phyloP scores from a whole-genome alignment of 2,329 filamentous ascomycete species.

The Penicillium sclerotigenum region DNA sequence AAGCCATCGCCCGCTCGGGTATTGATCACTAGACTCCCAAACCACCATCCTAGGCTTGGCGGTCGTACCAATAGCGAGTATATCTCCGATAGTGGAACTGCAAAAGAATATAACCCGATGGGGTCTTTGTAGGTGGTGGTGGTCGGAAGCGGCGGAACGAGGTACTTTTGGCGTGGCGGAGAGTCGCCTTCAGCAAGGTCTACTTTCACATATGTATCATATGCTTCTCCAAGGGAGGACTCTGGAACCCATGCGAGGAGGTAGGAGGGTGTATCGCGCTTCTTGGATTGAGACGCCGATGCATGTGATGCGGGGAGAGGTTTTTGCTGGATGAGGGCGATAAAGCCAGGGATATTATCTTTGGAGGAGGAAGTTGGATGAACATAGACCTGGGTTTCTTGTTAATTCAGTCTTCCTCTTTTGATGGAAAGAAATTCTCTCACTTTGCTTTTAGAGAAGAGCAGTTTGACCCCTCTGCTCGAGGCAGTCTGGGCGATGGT shows the following conservation, averaged over 20 bases:
- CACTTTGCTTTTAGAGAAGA: constrained; percentile 96
- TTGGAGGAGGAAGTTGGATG: constrained; percentile 89
- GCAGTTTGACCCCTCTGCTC: constrained; percentile 81
- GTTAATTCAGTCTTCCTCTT: constrained; percentile 2
- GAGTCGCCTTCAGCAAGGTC: constrained; percentile 79
- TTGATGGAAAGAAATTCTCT: constrained; percentile 20
- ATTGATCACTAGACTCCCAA: constrained; percentile 92
- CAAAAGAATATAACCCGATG: constrained; percentile 81
- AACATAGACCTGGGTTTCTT: constrained; percentile 71
- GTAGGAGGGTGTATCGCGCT: constrained; percentile 63
- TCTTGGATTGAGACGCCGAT: constrained; percentile 42
- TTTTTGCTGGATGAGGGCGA: constrained; percentile 91
- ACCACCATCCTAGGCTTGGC: constrained; percentile 97
- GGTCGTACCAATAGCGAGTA: constrained; percentile 88
- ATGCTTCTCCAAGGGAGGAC: constrained; percentile 77
- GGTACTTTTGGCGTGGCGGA: constrained; percentile 78
- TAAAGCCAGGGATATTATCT: constrained; percentile 93
- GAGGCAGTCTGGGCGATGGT: constrained; percentile 79
- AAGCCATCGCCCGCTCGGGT: constrained; percentile 87
- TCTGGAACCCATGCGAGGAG: constrained; percentile 94
- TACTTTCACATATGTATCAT: constrained; percentile 90
- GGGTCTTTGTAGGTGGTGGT: constrained; percentile 71
- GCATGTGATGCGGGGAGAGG: constrained; percentile 37
- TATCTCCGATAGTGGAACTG: constrained; percentile 82
- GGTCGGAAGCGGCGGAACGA: constrained; percentile 87